These are phyloP conservation scores for Tieghemostelium lacteum DNA, from an alignment of 78 protist species.

Conservation along the genomic window DNA sequence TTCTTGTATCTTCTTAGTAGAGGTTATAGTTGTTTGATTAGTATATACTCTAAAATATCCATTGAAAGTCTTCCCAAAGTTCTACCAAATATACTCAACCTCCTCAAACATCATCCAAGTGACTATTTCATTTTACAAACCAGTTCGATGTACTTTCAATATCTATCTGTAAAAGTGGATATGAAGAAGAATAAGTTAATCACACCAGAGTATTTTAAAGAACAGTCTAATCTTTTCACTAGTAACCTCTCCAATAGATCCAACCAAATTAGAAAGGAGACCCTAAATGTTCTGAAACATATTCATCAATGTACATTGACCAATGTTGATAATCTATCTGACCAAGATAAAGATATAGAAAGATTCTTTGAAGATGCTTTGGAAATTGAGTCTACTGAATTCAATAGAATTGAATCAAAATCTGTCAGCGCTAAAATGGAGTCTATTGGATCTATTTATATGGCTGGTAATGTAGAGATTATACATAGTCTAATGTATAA, in stretches of 20 bases:
- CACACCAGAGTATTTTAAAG: background rate
- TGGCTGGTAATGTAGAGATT: background rate
- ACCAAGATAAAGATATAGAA: constrained; percentile 28
- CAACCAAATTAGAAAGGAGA: constrained; percentile 20
- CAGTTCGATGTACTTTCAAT: constrained; percentile 29
- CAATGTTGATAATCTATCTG: no score
- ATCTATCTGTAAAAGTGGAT: background rate
- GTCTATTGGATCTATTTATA: background rate
- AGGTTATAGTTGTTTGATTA: no score
- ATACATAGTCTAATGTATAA: constrained; percentile 13
- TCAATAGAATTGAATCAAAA: constrained; percentile 27
- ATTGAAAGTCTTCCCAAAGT: background rate
- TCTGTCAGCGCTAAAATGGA: constrained; percentile 27
- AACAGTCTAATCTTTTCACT: background rate
- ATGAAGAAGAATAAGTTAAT: background rate
- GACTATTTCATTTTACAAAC: constrained; percentile 13
- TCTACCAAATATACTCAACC: background rate
- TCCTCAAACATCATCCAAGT: background rate
- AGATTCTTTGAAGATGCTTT: constrained; percentile 1
- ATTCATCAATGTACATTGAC: constrained; percentile 17
- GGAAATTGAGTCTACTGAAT: constrained; percentile 54
- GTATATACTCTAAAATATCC: background rate
- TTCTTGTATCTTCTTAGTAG: constrained; percentile 9
- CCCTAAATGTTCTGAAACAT: constrained; percentile 2
- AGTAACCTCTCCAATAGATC: constrained; percentile 21